Percentiles rank a stretch among this genome's conserved stretches.
Evolutionary conservation across 176 grass and related monocot genomes (phyloP).

Genomic region (Hyparrhenia diplandra): DNA sequence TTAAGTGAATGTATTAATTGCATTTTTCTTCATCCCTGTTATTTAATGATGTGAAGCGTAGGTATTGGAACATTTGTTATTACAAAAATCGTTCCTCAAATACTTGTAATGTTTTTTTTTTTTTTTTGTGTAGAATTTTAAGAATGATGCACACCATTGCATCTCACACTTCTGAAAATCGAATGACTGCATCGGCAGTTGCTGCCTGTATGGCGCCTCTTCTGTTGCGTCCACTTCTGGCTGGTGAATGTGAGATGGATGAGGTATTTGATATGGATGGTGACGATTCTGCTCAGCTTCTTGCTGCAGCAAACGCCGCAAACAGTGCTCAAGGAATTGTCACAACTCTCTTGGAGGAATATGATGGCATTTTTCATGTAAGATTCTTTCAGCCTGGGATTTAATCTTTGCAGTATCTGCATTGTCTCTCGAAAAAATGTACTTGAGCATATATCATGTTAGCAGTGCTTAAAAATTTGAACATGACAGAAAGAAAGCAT

Average conservation of each 20-base stretch:
- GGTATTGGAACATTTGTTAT: neutral
- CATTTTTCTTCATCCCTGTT: neutral
- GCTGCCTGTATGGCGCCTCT: conserved; percentile 99
- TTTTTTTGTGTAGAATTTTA: conserved; percentile 61
- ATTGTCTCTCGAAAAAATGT: too few species aligned
- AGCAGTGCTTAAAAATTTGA: neutral
- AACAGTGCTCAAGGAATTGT: conserved; percentile 95
- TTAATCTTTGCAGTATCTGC: neutral
- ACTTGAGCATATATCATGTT: too few species aligned
- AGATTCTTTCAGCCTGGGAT: conserved; percentile 30
- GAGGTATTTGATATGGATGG: conserved; percentile 80
- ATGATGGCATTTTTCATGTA: conserved; percentile 93
- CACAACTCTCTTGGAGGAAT: conserved; percentile 85
- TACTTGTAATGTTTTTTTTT: neutral
- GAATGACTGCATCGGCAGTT: conserved; percentile 95
- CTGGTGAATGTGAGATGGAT: conserved; percentile 99
- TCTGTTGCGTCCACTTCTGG: conserved; percentile 88
- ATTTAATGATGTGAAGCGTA: neutral
- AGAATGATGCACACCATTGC: conserved; percentile 94
- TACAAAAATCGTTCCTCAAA: conserved; percentile 11
- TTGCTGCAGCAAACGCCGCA: conserved; percentile 96
- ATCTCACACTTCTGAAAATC: conserved; percentile 78
- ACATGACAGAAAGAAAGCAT: neutral
- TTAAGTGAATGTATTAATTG: neutral
- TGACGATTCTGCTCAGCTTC: conserved; percentile 95